Evolutionary conservation across 768 basidiomycete species (phyloP), one percentile per base, ranked within the genome.

Genomic region (Phylloporus sp.): DNA sequence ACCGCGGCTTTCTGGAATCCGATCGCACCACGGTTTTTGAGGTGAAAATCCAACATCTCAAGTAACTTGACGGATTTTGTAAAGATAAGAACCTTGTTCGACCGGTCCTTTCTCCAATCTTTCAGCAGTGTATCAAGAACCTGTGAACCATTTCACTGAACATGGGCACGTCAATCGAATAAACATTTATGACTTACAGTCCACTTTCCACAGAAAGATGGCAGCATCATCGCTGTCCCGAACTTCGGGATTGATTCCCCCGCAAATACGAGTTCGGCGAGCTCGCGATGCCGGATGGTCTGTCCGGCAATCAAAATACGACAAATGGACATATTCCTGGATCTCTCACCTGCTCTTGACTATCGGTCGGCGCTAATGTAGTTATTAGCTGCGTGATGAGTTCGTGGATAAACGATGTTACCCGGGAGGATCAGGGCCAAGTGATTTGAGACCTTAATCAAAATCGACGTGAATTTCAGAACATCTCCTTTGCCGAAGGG

Each of bases 11-110:
- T 26, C 21, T 38, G 17, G 21, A 10, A 48, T 18, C 24, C 33
- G 8, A 43, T 28, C 46, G 37, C 34, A 85, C 86, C 67, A 60
- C 69, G 69, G 9, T 67, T 69, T n/a, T 70, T 71, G 11, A 93
- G 74, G 62, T 89, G 86, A 56, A 80, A 85, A 28, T 86, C 79
- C 22, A 96, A 67, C 82, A 93, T 90, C 15, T 87, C 84, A 11
- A 97, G 72, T 21, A 97, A 69, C 62, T 93, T 91, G 45, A 94
- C 89, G 1, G 90, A 87, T 63, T 92, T 92, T 3, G 92, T 93
- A 67, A 97, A 97, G 48, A 97, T 82, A 34, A 97, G 72, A 32
- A 96, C 90, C 68, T 96, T 97, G 67, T 89, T 93, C 0, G 76
- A 72, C 15, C 66, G 62, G 38, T 82, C 81, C 55, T 77, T 78